These are phyloP conservation scores for Colletotrichum karsti DNA, from an alignment of 2,329 filamentous ascomycete genomes.

Conservation along the genomic window DNA sequence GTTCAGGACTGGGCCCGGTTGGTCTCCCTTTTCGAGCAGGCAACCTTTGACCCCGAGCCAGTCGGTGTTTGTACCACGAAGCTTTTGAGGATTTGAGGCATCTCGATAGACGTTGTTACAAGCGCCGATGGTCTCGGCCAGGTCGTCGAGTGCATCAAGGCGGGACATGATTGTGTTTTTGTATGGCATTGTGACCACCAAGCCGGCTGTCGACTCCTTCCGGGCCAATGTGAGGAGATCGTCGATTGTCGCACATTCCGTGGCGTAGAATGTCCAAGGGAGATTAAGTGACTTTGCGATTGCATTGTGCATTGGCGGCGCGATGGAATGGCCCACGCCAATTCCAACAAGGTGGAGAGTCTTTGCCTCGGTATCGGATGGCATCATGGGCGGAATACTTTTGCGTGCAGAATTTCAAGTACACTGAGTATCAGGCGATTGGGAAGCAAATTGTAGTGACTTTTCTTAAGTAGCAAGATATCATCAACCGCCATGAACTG, in stretches of 20 bases:
- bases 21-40: constrained; percentile 33
- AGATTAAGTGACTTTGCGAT: constrained; percentile 43
- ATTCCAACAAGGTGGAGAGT: constrained; percentile 44
- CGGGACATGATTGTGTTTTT: constrained; percentile 44
- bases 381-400: neutral
- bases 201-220: constrained; percentile 36
- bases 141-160: constrained; percentile 45
- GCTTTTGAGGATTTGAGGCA: constrained; percentile 30
- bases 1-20: constrained; percentile 18
- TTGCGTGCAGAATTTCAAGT: neutral
- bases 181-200: constrained; percentile 48
- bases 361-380: neutral
- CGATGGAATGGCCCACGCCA: constrained; percentile 49
- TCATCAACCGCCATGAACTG: no score
- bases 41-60: constrained; percentile 50
- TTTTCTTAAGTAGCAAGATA: no score
- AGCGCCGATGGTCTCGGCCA: constrained; percentile 44
- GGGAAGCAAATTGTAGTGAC: no score
- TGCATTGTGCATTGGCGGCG: constrained; percentile 47
- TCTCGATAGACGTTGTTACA: constrained; percentile 44
- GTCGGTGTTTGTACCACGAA: constrained; percentile 52
- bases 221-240: constrained; percentile 39
- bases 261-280: constrained; percentile 39
- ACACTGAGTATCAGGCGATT: no score
- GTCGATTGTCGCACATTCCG: constrained; percentile 41